These are phyloP conservation scores for Haplosporangium sp. DNA, from an alignment of 371 early-diverging fungal genomes.

Conservation along the genomic window DNA sequence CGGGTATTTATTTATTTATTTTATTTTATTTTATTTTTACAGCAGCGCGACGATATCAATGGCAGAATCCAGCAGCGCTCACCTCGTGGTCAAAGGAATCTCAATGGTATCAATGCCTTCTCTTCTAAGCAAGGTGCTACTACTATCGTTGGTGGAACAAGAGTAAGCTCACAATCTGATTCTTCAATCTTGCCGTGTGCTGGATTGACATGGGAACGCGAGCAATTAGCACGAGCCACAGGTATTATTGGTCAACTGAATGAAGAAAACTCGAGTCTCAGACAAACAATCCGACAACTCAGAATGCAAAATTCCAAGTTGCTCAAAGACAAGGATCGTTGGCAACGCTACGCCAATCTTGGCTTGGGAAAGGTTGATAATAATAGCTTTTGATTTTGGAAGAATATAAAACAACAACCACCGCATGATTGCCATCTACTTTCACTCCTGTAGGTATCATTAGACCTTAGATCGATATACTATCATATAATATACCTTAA, in stretches of 20 bases:
- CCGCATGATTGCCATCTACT: not conserved
- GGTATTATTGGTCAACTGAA: constrained; percentile 58
- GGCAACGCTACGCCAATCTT: constrained; percentile 46
- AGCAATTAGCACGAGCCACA: constrained; percentile 43
- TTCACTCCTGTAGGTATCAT: not conserved
- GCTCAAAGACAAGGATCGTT: constrained; percentile 41
- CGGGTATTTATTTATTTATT: not conserved
- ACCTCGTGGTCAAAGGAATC: constrained; percentile 5
- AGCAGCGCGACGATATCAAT: not conserved
- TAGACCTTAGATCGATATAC: too few relatives aligned
- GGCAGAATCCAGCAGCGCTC: not conserved
- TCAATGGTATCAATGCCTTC: not conserved
- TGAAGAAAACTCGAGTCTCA: constrained; percentile 55
- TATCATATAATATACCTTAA: too few relatives aligned
- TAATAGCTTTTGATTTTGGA: not conserved
- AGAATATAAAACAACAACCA: too few relatives aligned
- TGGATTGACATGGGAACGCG: constrained; percentile 52
- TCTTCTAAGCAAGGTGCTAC: not conserved
- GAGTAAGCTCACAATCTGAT: not conserved
- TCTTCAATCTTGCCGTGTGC: constrained; percentile 28
- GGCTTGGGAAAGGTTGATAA: constrained; percentile 22
- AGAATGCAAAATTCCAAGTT: constrained; percentile 36
- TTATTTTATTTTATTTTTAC: not conserved
- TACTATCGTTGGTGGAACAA: not conserved
- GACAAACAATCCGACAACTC: constrained; percentile 52